Evolutionary conservation across 176 grass and related monocot genomes (phyloP).

Genomic region (Triticum aestivum): DNA sequence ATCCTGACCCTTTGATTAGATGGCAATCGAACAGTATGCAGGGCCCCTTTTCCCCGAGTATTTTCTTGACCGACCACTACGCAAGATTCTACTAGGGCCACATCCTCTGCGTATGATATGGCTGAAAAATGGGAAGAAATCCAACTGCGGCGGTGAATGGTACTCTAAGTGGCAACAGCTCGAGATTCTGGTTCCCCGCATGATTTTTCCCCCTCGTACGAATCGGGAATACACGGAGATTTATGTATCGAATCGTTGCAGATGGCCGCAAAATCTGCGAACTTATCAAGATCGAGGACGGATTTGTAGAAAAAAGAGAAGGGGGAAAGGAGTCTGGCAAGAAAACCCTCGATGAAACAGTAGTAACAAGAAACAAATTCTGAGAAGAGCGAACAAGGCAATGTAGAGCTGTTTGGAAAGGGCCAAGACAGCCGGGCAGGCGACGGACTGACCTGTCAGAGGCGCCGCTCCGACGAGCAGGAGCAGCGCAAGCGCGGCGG

Average conservation of each 20-base stretch:
- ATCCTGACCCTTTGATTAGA: not conserved
- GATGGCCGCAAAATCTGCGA: not conserved
- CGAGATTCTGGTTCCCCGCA: not conserved
- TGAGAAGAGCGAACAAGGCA: not conserved
- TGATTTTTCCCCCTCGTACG: too few species aligned
- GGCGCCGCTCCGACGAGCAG: not conserved
- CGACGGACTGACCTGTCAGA: not conserved
- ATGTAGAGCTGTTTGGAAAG: not conserved
- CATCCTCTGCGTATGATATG: not conserved
- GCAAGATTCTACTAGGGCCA: not conserved
- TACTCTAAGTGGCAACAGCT: not conserved
- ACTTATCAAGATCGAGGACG: not conserved
- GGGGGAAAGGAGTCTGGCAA: not conserved
- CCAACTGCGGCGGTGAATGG: not conserved
- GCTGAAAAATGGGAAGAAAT: not conserved
- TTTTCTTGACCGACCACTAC: not conserved
- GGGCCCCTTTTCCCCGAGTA: not conserved
- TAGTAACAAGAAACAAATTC: not conserved
- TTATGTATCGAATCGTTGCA: not conserved
- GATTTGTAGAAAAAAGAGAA: too few species aligned
- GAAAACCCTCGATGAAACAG: not conserved
- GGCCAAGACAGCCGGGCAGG: too few species aligned
- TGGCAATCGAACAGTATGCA: slow-evolving; percentile 16
- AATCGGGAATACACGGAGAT: not conserved
- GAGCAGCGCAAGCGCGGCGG: slow-evolving; percentile 18